phyloP scores from a whole-genome alignment of 2,329 filamentous ascomycete genomes.

The Drechslerella coelobrocha region DNA sequence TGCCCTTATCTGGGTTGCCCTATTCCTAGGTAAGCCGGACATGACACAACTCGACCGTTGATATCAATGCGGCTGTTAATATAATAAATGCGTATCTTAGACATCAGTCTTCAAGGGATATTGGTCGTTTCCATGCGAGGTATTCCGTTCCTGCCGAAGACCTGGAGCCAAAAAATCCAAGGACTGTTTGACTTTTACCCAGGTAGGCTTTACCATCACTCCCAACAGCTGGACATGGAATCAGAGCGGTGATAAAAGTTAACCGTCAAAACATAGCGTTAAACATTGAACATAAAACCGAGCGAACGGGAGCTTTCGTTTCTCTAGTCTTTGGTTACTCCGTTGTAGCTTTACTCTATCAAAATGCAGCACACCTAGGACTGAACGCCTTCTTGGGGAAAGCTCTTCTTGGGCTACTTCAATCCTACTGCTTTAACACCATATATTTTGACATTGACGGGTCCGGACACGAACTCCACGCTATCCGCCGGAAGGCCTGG shows the following conservation, averaged over 20 bases:
- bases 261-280: slow-evolving; percentile 58
- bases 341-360: slow-evolving; percentile 68
- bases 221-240: slow-evolving; percentile 51
- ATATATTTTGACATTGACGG: slow-evolving; percentile 70
- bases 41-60: slow-evolving; percentile 58
- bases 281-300: slow-evolving; percentile 72
- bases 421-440: slow-evolving; percentile 69
- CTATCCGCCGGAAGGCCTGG: slow-evolving; percentile 65
- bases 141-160: slow-evolving; percentile 25
- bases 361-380: slow-evolving; percentile 63
- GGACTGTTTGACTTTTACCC: slow-evolving; percentile 55
- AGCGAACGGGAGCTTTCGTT: slow-evolving; percentile 70
- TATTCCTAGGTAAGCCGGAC: slow-evolving; percentile 61
- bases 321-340: slow-evolving; percentile 71
- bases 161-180: slow-evolving; percentile 22
- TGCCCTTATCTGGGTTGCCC: slow-evolving; percentile 66
- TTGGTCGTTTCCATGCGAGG: slow-evolving; percentile 54
- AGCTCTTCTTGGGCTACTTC: slow-evolving; percentile 66
- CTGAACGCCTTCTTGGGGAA: slow-evolving; percentile 70
- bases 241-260: neutral
- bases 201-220: slow-evolving; percentile 53
- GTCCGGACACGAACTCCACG: slow-evolving; percentile 66
- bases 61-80: neutral
- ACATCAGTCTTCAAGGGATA: slow-evolving; percentile 58
- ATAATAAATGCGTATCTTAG: slow-evolving; percentile 44